phyloP scores from a whole-genome alignment of 2,329 filamentous ascomycete species.

The Aureobasidium vineae region DNA sequence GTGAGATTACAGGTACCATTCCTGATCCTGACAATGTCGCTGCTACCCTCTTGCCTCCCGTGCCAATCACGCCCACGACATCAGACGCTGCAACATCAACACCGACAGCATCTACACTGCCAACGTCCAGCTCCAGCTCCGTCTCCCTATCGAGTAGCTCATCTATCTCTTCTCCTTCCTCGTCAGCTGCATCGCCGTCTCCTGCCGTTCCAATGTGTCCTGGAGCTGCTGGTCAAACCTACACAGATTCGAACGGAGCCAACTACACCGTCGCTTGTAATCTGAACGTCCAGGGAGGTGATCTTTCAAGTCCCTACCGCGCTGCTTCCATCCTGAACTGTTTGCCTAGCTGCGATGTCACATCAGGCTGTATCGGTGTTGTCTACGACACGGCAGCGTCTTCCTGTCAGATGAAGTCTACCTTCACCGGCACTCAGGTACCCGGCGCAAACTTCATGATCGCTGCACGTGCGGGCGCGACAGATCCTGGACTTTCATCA shows the following conservation, averaged over 20 bases:
- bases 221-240: slow-evolving; percentile 28
- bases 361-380: slow-evolving; percentile 31
- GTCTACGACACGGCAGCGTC: slow-evolving; percentile 27
- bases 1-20: slow-evolving; percentile 33
- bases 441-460: neutral
- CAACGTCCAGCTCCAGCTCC: neutral
- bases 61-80: slow-evolving; percentile 17
- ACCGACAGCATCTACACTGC: neutral
- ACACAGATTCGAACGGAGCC: slow-evolving; percentile 30
- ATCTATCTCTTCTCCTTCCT: neutral
- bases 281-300: slow-evolving; percentile 29
- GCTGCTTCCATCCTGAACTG: slow-evolving; percentile 29
- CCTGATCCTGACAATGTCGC: slow-evolving; percentile 32
- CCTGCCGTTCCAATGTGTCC: slow-evolving; percentile 30
- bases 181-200: neutral
- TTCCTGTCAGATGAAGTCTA: slow-evolving; percentile 32
- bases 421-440: slow-evolving; percentile 29
- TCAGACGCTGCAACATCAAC: slow-evolving; percentile 6
- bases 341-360: slow-evolving; percentile 30
- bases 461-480: neutral
- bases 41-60: slow-evolving; percentile 13
- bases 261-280: slow-evolving; percentile 31
- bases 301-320: slow-evolving; percentile 29
- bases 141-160: neutral
- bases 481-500: neutral